Evolutionary conservation across 2,329 filamentous ascomycete genomes (phyloP), one percentile per base, ranked within the genome.

Genomic region (Sporothrix globosa): DNA sequence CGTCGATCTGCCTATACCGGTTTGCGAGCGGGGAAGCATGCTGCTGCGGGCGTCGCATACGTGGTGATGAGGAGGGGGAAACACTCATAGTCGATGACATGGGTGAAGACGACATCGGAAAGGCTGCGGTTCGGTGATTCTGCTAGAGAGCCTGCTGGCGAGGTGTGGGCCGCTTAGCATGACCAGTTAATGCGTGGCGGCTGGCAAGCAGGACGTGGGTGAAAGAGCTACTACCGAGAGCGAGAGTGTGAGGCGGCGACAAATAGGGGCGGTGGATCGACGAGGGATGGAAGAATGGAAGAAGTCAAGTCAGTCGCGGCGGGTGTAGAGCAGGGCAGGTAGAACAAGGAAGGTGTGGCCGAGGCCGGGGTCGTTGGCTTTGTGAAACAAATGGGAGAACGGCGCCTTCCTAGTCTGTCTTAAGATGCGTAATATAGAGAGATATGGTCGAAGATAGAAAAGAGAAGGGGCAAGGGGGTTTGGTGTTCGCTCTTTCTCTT

Each of bases 181-280:
- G 75, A 78, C 76, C 76, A 72, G 73, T 77, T 80, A 80, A 78
- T 76, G 78, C 78, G 79, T 79, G 76, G 68, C 41, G 66, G 44
- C 14, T 53, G 67, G 44, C 68, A 48, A 48, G 41, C 53, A 48
- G 50, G 53, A 30, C 44, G n/a, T 11, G n/a, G 27, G 44, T 60
- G 30, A 27, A 58, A 17, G 58, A 24, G 50, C 13, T 34, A 41
- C 52, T 27, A 65, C 30, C n/a, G n/a, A 24, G 34, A 19, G 50
- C 7, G 50, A 34, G 17, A 56, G 60, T 41, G 53, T 13, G 44
- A 19, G 21, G 27, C 19, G 39, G 46, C 30, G 30, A 63, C n/a
- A 58, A 19, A 46, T 41, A 68, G 24, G 65, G 56, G 27, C 44
- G 27, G 54, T 52, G 53, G 44, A 58, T 54, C 53, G n/a, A 56